Evolutionary conservation across 1,284 basidiomycete genomes (phyloP), one percentile per base, ranked within the genome.

Genomic region (Rhodotorula sp.): DNA sequence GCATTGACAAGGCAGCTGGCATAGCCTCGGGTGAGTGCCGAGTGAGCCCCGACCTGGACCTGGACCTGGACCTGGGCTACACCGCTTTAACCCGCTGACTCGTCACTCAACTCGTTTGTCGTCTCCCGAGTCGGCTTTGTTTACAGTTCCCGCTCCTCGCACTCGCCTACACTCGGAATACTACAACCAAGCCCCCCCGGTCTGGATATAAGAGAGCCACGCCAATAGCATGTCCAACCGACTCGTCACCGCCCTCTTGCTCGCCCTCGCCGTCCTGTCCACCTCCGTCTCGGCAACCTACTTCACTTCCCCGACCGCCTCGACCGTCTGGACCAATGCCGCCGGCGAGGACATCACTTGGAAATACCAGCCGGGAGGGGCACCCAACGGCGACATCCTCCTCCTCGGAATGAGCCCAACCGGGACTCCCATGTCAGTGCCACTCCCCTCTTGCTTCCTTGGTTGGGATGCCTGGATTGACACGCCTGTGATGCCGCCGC

Each of bases 361-460:
- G 74, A 26, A 69, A 15, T 71, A 47, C 47, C 73, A 75, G 38
- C 50, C 71, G 1, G 73, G 73, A 21, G 73, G 67, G 5, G 68
- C 73, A 5, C 57, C 64, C 7, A 60, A 56, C 19, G 73, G 71
- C 21, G 69, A 70, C 19, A 68, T 75, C 31, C 43, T 75, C 34
- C 67, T 75, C 21, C 23, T 23, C 31, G 38, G 38, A 63, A 31
- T 54, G 59, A 5, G 15, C 47, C 50, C n/a, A 21, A n/a, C 23
- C 21, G 50, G 50, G 10, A 10, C 23, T 15, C 31, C 55, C 45
- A 60, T 62, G 67, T 68, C n/a, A 50, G 66, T 34, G 34, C 34
- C 8, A 6, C 6, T 4, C 34, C 34, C 34, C 34, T 8, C 8
- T 8, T 34, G 34, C 5, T 54, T 3, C 21, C 38, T 4, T n/a